Conservation (phyloP, 805 yeast species). For the Ogataea paradorogensis region DNA sequence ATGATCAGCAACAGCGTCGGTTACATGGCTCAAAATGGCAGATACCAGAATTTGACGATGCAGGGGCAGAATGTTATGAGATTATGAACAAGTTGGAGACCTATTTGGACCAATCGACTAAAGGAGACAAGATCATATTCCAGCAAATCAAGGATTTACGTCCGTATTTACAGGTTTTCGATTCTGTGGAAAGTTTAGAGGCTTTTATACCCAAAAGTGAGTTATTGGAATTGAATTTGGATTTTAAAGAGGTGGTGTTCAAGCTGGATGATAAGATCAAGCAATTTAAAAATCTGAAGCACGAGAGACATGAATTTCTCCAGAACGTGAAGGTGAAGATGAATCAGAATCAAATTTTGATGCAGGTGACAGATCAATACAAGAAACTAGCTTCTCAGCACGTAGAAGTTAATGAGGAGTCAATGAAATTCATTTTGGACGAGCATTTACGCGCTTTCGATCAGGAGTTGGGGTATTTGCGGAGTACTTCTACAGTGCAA, state of each 20-base stretch:
- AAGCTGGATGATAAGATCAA: slow-evolving; percentile 36
- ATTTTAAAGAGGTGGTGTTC: slow-evolving; percentile 30
- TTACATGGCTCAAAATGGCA: slow-evolving; percentile 59
- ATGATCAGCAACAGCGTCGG: slow-evolving; percentile 51
- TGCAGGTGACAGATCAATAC: slow-evolving; percentile 42
- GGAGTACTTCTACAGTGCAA: slow-evolving; percentile 39
- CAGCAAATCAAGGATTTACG: slow-evolving; percentile 48
- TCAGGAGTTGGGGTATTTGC: slow-evolving; percentile 47
- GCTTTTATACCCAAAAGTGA: slow-evolving; percentile 40
- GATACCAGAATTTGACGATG: slow-evolving; percentile 44
- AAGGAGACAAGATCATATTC: slow-evolving; percentile 57
- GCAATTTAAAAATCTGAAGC: slow-evolving; percentile 32
- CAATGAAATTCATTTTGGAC: slow-evolving; percentile 40
- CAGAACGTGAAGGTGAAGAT: slow-evolving; percentile 44
- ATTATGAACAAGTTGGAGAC: slow-evolving; percentile 43
- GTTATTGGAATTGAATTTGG: slow-evolving; percentile 35
- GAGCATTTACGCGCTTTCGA: slow-evolving; percentile 46
- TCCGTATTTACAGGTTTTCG: slow-evolving; percentile 41
- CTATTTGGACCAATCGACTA: slow-evolving; percentile 54
- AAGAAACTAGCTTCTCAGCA: slow-evolving; percentile 36
- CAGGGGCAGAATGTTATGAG: slow-evolving; percentile 38
- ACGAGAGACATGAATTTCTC: slow-evolving; percentile 39
- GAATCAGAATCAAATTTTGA: slow-evolving; percentile 46
- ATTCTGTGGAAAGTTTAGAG: slow-evolving; percentile 28
- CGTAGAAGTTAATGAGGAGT: slow-evolving; percentile 27